phyloP scores from a whole-genome alignment of 2,329 filamentous ascomycete species.

The Neurospora sp. region DNA sequence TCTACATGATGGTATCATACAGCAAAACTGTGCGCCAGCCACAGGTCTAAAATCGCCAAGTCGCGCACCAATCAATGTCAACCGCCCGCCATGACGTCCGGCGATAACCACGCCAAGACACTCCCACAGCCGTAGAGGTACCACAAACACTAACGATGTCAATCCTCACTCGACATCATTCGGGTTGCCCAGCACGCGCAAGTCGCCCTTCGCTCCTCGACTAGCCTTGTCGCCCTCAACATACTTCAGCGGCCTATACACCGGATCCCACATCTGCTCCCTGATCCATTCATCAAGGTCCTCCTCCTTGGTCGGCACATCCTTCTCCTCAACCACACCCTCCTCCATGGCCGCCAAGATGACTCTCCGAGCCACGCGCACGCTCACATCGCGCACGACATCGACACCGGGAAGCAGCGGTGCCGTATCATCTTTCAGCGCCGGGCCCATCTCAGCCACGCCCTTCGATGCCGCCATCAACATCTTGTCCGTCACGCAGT shows the following conservation, averaged over 20 bases:
- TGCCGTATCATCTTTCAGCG: constrained; percentile 49
- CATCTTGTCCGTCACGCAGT: constrained; percentile 64
- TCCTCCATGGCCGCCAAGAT: constrained; percentile 64
- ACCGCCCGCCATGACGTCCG: background rate
- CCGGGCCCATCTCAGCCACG: constrained; percentile 62
- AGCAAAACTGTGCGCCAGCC: background rate
- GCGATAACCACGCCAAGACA: background rate
- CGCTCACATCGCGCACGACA: constrained; percentile 64
- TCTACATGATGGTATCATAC: background rate
- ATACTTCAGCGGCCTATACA: constrained; percentile 53
- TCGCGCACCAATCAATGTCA: background rate
- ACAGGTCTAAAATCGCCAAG: background rate
- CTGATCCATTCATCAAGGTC: constrained; percentile 62
- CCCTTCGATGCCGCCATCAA: constrained; percentile 71
- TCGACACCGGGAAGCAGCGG: constrained; percentile 69
- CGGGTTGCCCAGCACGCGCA: constrained; percentile 37
- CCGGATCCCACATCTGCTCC: constrained; percentile 72
- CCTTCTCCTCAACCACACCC: constrained; percentile 52
- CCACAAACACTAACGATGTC: background rate
- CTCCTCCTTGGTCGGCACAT: constrained; percentile 48
- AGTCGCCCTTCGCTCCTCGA: constrained; percentile 49
- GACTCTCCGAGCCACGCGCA: constrained; percentile 66
- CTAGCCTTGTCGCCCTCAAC: constrained; percentile 44
- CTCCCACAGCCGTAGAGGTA: background rate
- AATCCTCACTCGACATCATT: constrained; percentile 11